These are phyloP conservation scores for Aspergillus saccharolyticus DNA, from an alignment of 495 filamentous ascomycete species.

Conservation along the genomic window DNA sequence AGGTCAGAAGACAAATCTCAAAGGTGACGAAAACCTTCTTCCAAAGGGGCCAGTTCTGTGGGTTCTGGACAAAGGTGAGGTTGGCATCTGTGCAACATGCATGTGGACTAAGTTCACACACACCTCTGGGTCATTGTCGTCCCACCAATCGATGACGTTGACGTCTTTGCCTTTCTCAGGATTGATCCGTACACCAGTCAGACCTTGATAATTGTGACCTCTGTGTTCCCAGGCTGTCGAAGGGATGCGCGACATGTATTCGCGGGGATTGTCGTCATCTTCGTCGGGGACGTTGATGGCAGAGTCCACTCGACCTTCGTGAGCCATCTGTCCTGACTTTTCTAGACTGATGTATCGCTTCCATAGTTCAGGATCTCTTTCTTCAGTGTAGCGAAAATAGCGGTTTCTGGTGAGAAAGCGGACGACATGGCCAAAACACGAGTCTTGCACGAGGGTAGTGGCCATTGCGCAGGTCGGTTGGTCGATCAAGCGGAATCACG, in stretches of 20 bases:
- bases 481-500: neutral
- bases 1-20: conserved; percentile 42
- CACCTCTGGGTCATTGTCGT: conserved; percentile 26
- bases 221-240: conserved; percentile 3
- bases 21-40: conserved; percentile 43
- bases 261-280: neutral
- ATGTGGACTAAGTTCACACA: neutral
- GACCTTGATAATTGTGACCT: conserved; percentile 10
- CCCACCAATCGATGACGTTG: conserved; percentile 31
- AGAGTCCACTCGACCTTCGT: conserved; percentile 7
- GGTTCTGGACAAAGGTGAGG: conserved; percentile 23
- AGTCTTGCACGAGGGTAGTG: conserved; percentile 21
- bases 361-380: conserved; percentile 29
- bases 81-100: neutral
- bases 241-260: neutral
- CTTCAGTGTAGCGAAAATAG: conserved; percentile 26
- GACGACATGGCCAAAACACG: conserved; percentile 24
- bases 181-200: conserved; percentile 18
- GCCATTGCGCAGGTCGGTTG: conserved; percentile 11
- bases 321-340: conserved; percentile 29
- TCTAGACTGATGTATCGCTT: conserved; percentile 22
- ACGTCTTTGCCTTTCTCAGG: conserved; percentile 34
- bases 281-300: conserved; percentile 9
- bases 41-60: conserved; percentile 33
- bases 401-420: conserved; percentile 20